These are phyloP conservation scores for Pseudogymnoascus sp. DNA, from an alignment of 2,329 filamentous ascomycete genomes.

Conservation along the genomic window DNA sequence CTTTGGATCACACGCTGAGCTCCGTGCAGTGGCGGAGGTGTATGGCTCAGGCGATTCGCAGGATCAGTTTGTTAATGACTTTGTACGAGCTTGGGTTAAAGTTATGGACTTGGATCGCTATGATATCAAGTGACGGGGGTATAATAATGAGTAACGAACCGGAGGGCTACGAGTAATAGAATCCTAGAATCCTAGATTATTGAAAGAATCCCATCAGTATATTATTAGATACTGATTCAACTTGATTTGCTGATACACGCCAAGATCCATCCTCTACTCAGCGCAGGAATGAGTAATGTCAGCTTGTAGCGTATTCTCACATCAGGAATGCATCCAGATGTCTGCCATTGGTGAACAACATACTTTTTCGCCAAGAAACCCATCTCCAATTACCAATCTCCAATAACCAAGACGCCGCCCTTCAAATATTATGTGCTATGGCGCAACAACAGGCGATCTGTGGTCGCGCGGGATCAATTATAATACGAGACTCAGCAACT, in stretches of 20 bases:
- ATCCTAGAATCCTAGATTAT: background rate
- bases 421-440: background rate
- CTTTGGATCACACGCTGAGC: slow-evolving; percentile 51
- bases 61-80: slow-evolving; percentile 50
- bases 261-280: background rate
- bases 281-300: background rate
- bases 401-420: background rate
- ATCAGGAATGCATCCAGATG: background rate
- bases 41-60: slow-evolving; percentile 44
- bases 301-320: background rate
- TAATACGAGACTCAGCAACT: background rate
- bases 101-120: slow-evolving; percentile 53
- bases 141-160: background rate
- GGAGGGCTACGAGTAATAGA: background rate
- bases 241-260: background rate
- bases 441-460: background rate
- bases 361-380: background rate
- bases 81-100: slow-evolving; percentile 52
- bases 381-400: background rate
- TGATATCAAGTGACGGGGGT: slow-evolving; percentile 32
- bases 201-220: background rate
- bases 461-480: background rate
- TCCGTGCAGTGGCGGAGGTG: slow-evolving; percentile 50
- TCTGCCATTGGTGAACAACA: background rate
- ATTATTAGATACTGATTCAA: background rate